Evolutionary conservation across 805 yeast species (phyloP), one percentile per base, ranked within the genome.

Genomic region (Saccharomycopsis sp.): DNA sequence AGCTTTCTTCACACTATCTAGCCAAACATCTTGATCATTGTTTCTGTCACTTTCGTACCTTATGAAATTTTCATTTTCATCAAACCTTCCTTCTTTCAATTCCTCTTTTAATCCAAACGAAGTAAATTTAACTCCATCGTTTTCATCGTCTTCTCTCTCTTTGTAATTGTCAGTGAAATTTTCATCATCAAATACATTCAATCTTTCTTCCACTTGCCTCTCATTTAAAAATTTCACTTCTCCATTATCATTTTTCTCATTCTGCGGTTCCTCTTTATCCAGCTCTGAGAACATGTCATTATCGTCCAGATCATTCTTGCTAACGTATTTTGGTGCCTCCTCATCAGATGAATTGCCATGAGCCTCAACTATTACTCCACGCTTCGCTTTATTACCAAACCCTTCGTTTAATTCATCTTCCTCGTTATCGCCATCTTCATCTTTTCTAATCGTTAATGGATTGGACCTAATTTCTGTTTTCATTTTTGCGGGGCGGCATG

Each of bases 71-170:
- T 87, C 86, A 32, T 72, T 74, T 31, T 62, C 67, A 52, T 81
- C 87, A 55, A 79, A 78, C 2, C 59, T 58, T 2, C 88, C 90
- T 38, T 72, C 76, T 43, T 70, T 70, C 35, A 65, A 59, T 53
- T 84, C 90, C 16, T 73, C 65, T 20, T 69, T 59, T 36, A 84
- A 59, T 56, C 75, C 71, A 60, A 84, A 84, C 0, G 84, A 74
- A 47, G 83, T 89, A 2, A 84, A 48, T 48, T 72, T 71, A 1
- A 79, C 65, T 49, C 68, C 72, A 27, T 62, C 68, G 24, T 53
- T 60, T 2, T 46, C 52, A 21, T 57, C 66, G 8, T 54, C 50
- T 9, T 54, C 50, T 2, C 52, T 59, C 2, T 56, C 56, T 20
- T 49, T 53, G n/a, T 51, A 41, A 2, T 41, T 38, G 16, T 50